A percentile compares a stretch with the other conserved stretches of the same genome.
phyloP scores from a whole-genome alignment of 1,139 yeast genomes.

The Candida freyschussii region DNA sequence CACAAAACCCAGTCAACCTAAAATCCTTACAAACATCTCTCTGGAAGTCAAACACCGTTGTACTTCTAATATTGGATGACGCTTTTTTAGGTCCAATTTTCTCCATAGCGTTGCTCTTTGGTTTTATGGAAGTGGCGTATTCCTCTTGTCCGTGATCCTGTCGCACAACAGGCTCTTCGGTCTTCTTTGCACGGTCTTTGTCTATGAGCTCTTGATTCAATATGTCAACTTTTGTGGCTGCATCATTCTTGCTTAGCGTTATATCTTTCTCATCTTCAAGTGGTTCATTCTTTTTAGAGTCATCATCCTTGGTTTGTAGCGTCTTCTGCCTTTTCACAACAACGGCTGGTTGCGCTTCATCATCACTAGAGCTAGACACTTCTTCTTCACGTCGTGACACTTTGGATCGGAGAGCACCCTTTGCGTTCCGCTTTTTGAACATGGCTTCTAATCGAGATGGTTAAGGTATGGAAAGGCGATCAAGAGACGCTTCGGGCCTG shows the following conservation, averaged over 20 bases:
- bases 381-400: too few species aligned
- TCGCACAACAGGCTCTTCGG: conserved; percentile 6
- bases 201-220: conserved; percentile 31
- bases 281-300: background rate
- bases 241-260: conserved; percentile 24
- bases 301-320: conserved; percentile 2
- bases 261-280: background rate
- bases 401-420: conserved; percentile 9
- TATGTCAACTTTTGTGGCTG: conserved; percentile 33
- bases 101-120: conserved; percentile 20
- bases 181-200: conserved; percentile 17
- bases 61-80: conserved; percentile 51
- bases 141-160: conserved; percentile 27
- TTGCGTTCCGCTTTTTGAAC: conserved; percentile 31
- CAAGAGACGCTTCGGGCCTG: too few species aligned
- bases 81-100: conserved; percentile 36
- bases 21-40: conserved; percentile 95
- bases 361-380: conserved; percentile 13
- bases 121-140: conserved; percentile 26
- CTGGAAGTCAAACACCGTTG: conserved; percentile 81
- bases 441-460: too few species aligned
- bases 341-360: conserved; percentile 4
- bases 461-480: too few species aligned
- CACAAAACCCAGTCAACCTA: conserved; percentile 90
- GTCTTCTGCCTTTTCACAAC: conserved; percentile 8